These are phyloP conservation scores for Coemansia sp. DNA, from an alignment of 192 early-diverging fungal species.

Conservation along the genomic window DNA sequence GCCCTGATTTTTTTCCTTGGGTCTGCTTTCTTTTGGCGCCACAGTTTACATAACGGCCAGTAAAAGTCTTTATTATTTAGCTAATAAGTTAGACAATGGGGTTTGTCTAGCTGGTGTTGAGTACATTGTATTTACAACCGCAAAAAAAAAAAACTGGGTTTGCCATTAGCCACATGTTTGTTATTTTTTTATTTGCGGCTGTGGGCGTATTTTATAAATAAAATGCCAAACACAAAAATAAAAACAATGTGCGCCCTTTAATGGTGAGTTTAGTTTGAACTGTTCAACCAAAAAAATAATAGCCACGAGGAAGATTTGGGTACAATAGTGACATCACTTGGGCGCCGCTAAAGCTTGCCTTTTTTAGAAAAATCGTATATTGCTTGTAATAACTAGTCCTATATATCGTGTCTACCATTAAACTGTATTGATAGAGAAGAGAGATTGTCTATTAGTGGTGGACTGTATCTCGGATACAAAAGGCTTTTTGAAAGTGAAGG, in stretches of 20 bases:
- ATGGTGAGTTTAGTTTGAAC: background rate
- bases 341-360: background rate
- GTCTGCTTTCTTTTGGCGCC: background rate
- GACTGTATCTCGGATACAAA: no score
- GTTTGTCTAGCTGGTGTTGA: background rate
- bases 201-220: background rate
- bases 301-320: background rate
- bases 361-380: background rate
- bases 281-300: background rate
- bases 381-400: background rate
- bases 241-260: background rate
- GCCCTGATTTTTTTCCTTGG: background rate
- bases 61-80: background rate
- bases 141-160: background rate
- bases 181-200: background rate
- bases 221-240: background rate
- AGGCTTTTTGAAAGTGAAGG: background rate
- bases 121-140: background rate
- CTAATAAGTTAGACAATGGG: background rate
- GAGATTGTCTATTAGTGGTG: no score
- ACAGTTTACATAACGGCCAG: background rate
- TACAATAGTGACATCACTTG: background rate
- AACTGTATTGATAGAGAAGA: no score
- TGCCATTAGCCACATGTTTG: conserved; percentile 3
- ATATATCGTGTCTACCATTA: background rate